Base-by-base conservation (phyloP, 2,329 filamentous ascomycete genomes). In the Xylaria sp. region DNA sequence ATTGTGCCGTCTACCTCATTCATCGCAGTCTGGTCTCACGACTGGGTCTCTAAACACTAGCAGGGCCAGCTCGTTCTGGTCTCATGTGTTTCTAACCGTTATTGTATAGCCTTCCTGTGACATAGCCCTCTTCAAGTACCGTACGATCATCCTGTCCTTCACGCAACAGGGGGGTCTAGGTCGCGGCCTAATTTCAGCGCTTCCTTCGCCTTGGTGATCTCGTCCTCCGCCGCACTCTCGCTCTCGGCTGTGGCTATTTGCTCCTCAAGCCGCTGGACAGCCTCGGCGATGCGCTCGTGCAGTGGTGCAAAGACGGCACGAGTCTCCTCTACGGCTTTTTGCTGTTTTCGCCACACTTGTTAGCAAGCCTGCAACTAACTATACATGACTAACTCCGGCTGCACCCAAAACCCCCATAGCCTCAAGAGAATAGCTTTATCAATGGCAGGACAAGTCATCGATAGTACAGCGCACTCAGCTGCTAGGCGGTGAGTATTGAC, bases 281-380 rank as follows among this genome's bases (percentile, higher is more conserved):
- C 89, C 58, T 89, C 86, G 46, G 77, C 78, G 69, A 97, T 92
- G 72, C 91, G 89, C 72, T 85, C 75, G 70, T 85, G 85, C 67
- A 98, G 78, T 1, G 86, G 86, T 2, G 83, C 89, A 70, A 98
- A 90, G 27, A 98, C 87, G 58, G 88, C 90, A 74, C 90, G 90
- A 8, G 95, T 98, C 79, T 99, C 91, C 67, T 93, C 87, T n/a
- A 93, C 80, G 21, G 91, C 93, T 80, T 86, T 85, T 79, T 86
- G 85, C 93, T 97, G 51, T 44, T 52, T 9, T 63, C 40, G 11
- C 19, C 19, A 11, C 13, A 8, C 1, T 9, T 8, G 52, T 62
- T 47, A 65, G 60, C 15, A 15, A 25, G 41, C 11, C 37, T 40
- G 17, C 8, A 17, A 17, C 3, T 4, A 11, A 29, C 6, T 33